Conservation (phyloP, 2,329 filamentous ascomycete species). For the Diaporthe ampelina region DNA sequence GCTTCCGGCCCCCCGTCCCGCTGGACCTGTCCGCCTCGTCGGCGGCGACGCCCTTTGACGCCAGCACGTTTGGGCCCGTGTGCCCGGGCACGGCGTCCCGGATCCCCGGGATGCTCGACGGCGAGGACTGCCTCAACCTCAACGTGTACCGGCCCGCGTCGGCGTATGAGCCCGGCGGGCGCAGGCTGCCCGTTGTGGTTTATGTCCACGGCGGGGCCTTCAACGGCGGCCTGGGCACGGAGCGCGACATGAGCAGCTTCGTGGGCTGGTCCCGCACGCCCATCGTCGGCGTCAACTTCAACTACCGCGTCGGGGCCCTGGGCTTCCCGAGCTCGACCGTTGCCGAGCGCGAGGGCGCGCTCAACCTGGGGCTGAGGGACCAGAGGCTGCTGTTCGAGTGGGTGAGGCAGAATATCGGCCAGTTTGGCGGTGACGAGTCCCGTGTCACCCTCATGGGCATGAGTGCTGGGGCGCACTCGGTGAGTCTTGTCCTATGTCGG, state of each 20-base stretch:
- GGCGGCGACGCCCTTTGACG: conserved; percentile 47
- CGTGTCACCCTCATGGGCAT: conserved; percentile 73
- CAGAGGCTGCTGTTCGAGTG: conserved; percentile 71
- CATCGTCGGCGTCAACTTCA: conserved; percentile 71
- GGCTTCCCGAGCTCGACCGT: conserved; percentile 76
- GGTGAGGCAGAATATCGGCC: conserved; percentile 71
- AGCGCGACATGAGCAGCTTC: conserved; percentile 73
- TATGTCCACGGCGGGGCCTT: conserved; percentile 76
- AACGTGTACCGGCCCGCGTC: conserved; percentile 62
- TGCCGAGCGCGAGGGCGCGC: conserved; percentile 65
- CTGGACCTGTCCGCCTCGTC: conserved; percentile 44
- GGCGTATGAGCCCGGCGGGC: conserved; percentile 30
- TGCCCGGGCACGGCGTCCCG: conserved; percentile 54
- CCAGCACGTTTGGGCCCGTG: conserved; percentile 54
- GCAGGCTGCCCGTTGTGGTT: conserved; percentile 63
- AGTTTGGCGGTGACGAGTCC: conserved; percentile 71
- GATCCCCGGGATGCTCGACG: conserved; percentile 44
- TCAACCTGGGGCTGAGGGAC: conserved; percentile 76
- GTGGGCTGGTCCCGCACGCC: conserved; percentile 67
- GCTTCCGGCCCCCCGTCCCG: conserved; percentile 59
- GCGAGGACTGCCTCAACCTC: conserved; percentile 67
- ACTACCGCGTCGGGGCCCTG: conserved; percentile 75
- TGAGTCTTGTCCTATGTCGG: conserved; percentile 50
- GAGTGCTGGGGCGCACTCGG: conserved; percentile 74
- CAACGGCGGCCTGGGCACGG: conserved; percentile 65